A percentile compares a stretch with the other conserved stretches of the same genome.
phyloP scores from a whole-genome alignment of 768 basidiomycete species.

The Hypsizygus marmoreus region DNA sequence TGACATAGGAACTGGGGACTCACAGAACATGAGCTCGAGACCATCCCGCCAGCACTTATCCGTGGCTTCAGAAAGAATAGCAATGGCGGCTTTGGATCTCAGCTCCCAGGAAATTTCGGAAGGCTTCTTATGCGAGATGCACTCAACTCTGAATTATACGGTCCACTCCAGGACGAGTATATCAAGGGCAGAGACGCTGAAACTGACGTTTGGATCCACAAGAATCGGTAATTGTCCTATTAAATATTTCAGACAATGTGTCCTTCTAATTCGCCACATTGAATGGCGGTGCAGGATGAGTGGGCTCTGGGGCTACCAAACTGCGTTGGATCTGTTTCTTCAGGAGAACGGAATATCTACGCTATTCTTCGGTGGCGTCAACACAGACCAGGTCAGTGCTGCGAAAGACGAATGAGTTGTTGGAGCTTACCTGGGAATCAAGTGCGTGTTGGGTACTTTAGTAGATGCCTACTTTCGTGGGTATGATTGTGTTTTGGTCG shows the following conservation, averaged over 20 bases:
- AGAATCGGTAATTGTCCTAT: constrained; percentile 50
- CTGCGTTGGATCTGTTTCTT: constrained; percentile 62
- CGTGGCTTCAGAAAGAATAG: constrained; percentile 54
- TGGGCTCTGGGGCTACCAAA: constrained; percentile 65
- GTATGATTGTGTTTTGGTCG: constrained; percentile 61
- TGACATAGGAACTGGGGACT: constrained; percentile 74
- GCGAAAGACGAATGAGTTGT: background rate
- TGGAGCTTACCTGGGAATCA: background rate
- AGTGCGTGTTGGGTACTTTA: constrained; percentile 69
- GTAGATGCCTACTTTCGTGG: constrained; percentile 65
- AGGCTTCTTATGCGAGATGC: constrained; percentile 58
- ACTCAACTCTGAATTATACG: constrained; percentile 63
- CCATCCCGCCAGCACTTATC: constrained; percentile 60
- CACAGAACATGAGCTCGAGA: constrained; percentile 62
- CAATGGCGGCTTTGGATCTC: constrained; percentile 53
- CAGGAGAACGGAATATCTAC: constrained; percentile 64
- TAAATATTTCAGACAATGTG: background rate
- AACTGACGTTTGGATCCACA: constrained; percentile 73
- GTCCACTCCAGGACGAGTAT: constrained; percentile 59
- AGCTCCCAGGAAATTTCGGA: constrained; percentile 55
- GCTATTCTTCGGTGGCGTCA: constrained; percentile 65
- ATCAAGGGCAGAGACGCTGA: constrained; percentile 51
- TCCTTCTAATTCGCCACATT: background rate
- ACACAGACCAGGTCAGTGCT: constrained; percentile 58
- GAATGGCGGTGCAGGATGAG: constrained; percentile 50